Evolutionary conservation across 306 rosid species (phyloP).

Genomic region (Cyclanthera cordifolia): DNA sequence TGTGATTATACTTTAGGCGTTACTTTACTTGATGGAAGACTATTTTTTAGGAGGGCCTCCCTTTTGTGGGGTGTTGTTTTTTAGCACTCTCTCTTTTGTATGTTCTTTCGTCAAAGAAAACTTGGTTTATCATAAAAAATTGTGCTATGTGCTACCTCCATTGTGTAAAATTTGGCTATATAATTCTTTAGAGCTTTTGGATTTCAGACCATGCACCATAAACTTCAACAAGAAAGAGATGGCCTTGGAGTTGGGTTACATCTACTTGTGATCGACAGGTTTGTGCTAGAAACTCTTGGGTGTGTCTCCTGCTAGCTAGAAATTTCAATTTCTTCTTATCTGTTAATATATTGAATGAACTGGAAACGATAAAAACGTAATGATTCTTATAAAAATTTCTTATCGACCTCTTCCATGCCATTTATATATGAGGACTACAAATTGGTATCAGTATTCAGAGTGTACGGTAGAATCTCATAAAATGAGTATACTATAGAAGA

Average conservation of each 20-base stretch:
- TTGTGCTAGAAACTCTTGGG: constrained; percentile 8
- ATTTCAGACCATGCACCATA: constrained; percentile 50
- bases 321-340: neutral
- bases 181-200: constrained; percentile 5
- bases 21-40: too few species aligned
- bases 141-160: neutral
- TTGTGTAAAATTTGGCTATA: neutral
- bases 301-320: neutral
- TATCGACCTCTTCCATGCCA: neutral
- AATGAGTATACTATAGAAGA: neutral
- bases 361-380: neutral
- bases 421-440: neutral
- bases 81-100: too few species aligned
- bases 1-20: too few species aligned
- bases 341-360: neutral
- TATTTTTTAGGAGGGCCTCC: too few species aligned
- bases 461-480: too few species aligned
- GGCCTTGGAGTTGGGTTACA: constrained; percentile 36
- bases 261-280: constrained; percentile 78
- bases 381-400: neutral
- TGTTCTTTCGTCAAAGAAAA: too few species aligned
- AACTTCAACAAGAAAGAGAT: constrained; percentile 45
- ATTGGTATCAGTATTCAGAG: neutral
- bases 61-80: too few species aligned
- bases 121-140: too few species aligned